Evolutionary conservation across 2,329 filamentous ascomycete genomes (phyloP).

Genomic region (Cryphonectria japonica): DNA sequence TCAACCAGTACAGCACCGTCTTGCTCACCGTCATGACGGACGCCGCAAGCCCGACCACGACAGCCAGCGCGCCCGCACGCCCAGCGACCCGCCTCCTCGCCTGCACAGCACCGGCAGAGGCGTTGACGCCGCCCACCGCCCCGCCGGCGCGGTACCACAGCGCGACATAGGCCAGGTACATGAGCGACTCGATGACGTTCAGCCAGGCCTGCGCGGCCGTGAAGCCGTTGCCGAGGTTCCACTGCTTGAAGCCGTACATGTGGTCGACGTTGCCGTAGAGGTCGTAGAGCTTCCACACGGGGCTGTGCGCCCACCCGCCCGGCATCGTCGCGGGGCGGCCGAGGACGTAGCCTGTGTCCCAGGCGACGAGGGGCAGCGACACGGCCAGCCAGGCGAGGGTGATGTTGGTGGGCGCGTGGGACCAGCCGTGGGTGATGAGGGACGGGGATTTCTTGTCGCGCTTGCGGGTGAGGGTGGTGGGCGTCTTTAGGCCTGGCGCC

Average conservation of each 20-base stretch:
- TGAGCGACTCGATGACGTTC: conserved; percentile 42
- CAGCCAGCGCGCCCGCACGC: conserved; percentile 47
- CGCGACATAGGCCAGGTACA: conserved; percentile 41
- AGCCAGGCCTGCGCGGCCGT: conserved; percentile 70
- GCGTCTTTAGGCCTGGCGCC: conserved; percentile 22
- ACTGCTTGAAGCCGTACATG: conserved; percentile 79
- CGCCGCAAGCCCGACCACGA: conserved; percentile 55
- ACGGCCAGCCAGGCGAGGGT: conserved; percentile 72
- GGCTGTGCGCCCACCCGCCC: conserved; percentile 71
- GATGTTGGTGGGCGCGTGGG: conserved; percentile 49
- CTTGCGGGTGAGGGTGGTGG: conserved; percentile 2
- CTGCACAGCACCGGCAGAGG: not conserved
- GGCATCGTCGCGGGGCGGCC: conserved; percentile 82
- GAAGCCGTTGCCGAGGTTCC: conserved; percentile 71
- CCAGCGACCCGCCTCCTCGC: conserved; percentile 45
- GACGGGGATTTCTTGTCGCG: not conserved
- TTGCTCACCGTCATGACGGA: conserved; percentile 66
- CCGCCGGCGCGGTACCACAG: conserved; percentile 40
- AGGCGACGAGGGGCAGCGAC: conserved; percentile 77
- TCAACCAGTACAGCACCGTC: conserved; percentile 63
- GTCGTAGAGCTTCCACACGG: conserved; percentile 76
- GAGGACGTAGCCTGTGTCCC: conserved; percentile 82
- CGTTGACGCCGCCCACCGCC: conserved; percentile 34
- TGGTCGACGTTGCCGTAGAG: conserved; percentile 81
- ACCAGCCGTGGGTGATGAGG: conserved; percentile 37